Evolutionary conservation across 768 basidiomycete genomes (phyloP).

Genomic region (Trametes meyenii): DNA sequence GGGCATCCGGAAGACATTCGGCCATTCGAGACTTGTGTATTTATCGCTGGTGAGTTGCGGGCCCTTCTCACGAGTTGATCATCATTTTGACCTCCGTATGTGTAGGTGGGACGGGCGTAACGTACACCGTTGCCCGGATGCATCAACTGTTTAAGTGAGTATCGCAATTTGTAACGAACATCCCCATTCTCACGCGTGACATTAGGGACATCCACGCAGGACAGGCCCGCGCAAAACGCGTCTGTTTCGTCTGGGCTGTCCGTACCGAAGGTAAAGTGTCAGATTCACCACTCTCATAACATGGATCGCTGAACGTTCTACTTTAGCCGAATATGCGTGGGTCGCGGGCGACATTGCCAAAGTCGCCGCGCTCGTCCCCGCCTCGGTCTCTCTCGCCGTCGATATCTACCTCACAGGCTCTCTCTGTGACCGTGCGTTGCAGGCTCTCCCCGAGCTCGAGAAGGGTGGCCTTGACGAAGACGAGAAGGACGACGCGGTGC

Average conservation of each 20-base stretch:
- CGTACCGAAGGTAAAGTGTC: slow-evolving; percentile 27
- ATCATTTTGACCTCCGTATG: background rate
- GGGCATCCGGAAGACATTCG: slow-evolving; percentile 38
- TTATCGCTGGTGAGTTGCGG: slow-evolving; percentile 40
- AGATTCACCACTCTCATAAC: background rate
- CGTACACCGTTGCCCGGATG: slow-evolving; percentile 39
- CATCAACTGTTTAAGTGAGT: slow-evolving; percentile 37
- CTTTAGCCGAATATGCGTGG: slow-evolving; percentile 30
- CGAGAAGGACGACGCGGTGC: slow-evolving; percentile 5
- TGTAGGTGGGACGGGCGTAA: slow-evolving; percentile 37
- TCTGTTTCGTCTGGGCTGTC: slow-evolving; percentile 37
- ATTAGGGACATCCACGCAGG: slow-evolving; percentile 18
- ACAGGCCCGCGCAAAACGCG: slow-evolving; percentile 29
- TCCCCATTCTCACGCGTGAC: background rate
- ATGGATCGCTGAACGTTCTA: background rate
- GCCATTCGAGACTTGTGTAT: slow-evolving; percentile 38
- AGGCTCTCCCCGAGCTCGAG: slow-evolving; percentile 3
- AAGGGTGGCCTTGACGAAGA: slow-evolving; percentile 8
- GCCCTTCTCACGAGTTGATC: too few species aligned
- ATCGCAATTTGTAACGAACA: background rate
- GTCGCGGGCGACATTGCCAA: slow-evolving; percentile 18
- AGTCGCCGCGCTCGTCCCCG: slow-evolving; percentile 18
- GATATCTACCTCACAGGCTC: slow-evolving; percentile 27
- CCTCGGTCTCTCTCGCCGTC: slow-evolving; percentile 24
- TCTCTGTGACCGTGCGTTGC: background rate